Conservation (phyloP, 164 flowering plant genomes). For the Warburgia ugandensis region DNA sequence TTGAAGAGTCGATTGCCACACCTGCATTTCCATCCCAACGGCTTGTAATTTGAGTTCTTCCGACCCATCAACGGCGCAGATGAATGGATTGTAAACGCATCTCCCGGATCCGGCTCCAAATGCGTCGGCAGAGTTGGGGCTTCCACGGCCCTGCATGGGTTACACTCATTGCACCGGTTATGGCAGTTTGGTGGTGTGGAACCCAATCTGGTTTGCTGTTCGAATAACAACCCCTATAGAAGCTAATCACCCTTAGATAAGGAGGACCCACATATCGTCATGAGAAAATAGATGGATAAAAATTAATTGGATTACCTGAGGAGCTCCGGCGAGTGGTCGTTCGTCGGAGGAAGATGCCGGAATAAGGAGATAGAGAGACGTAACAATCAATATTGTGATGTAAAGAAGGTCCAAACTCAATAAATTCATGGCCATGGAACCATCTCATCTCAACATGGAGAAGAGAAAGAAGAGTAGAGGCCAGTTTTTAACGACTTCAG, state of each 20-base stretch:
- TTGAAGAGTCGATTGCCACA: constrained; percentile 14
- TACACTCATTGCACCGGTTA: constrained; percentile 77
- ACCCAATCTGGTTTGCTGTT: constrained; percentile 58
- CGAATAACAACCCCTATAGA: constrained; percentile 35
- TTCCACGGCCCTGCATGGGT: constrained; percentile 84
- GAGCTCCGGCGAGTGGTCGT: constrained; percentile 1
- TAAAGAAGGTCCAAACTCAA: constrained; percentile 11
- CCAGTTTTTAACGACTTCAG: background rate
- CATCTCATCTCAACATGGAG: constrained; percentile 15
- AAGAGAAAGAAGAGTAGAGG: background rate
- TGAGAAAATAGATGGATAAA: background rate
- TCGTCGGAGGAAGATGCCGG: constrained; percentile 10
- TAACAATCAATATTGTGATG: constrained; percentile 6
- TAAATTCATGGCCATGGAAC: constrained; percentile 14
- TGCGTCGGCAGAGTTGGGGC: constrained; percentile 49
- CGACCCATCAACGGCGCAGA: constrained; percentile 13
- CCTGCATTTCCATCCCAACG: constrained; percentile 16
- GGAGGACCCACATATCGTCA: background rate
- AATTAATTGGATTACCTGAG: constrained; percentile 9
- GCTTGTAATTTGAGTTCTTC: constrained; percentile 46
- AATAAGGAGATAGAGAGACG: constrained; percentile 11
- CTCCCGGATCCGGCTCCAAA: constrained; percentile 18
- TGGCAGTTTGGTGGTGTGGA: constrained; percentile 92
- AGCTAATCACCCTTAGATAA: background rate
- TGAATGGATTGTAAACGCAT: constrained; percentile 5